Evolutionary conservation across 768 basidiomycete species (phyloP).

Genomic region (Tubosaeta sp.): DNA sequence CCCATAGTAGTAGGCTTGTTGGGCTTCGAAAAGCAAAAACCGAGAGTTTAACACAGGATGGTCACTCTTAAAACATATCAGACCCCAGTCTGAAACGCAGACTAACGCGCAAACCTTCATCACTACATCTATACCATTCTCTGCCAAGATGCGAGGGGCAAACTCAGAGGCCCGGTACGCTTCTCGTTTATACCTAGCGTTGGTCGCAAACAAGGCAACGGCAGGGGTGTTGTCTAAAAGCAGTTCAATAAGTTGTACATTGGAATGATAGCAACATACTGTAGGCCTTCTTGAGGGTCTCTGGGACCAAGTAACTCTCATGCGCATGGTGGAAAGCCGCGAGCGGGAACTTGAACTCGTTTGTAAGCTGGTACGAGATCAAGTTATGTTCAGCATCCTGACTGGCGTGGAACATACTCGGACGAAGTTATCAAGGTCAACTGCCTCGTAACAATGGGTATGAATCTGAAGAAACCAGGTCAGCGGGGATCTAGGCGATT

Average conservation of each 20-base stretch:
- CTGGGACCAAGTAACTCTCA: slow-evolving; percentile 87
- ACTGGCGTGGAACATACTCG: slow-evolving; percentile 42
- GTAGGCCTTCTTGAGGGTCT: slow-evolving; percentile 70
- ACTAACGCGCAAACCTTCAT: slow-evolving; percentile 50
- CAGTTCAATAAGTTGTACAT: not conserved
- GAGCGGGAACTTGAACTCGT: slow-evolving; percentile 85
- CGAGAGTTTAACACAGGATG: slow-evolving; percentile 54
- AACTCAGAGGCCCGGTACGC: slow-evolving; percentile 64
- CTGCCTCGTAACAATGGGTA: slow-evolving; percentile 48
- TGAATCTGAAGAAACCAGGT: slow-evolving; percentile 21
- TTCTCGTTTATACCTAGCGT: slow-evolving; percentile 61
- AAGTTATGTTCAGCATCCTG: slow-evolving; percentile 1
- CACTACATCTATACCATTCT: slow-evolving; percentile 52
- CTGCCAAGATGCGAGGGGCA: slow-evolving; percentile 55
- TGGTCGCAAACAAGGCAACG: slow-evolving; percentile 77
- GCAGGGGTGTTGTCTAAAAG: slow-evolving; percentile 54
- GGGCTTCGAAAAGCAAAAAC: slow-evolving; percentile 54
- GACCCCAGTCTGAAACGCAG: slow-evolving; percentile 3
- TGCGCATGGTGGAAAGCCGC: slow-evolving; percentile 85
- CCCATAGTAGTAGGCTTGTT: slow-evolving; percentile 70
- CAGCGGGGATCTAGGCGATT: not conserved
- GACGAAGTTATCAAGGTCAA: slow-evolving; percentile 67
- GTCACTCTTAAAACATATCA: slow-evolving; percentile 39
- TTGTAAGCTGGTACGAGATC: slow-evolving; percentile 55
- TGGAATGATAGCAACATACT: slow-evolving; percentile 15